Evolutionary conservation across 2,329 filamentous ascomycete species (phyloP), one percentile per base, ranked within the genome.

Genomic region (Apiospora marii): DNA sequence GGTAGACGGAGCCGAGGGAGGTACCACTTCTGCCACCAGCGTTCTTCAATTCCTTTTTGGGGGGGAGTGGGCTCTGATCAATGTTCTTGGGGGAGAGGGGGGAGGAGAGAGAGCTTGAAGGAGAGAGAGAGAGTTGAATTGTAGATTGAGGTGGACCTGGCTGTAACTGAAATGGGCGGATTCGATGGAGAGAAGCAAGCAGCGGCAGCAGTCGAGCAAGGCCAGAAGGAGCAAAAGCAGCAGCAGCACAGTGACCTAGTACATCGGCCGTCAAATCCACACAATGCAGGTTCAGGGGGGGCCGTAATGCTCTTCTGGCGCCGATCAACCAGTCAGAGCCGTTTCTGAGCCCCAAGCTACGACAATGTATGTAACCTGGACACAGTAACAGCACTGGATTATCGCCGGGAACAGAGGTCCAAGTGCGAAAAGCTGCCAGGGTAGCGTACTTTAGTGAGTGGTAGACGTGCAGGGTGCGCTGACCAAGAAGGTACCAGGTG

Each of bases 401-500:
- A 41, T 64, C 58, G 58, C 34, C 58, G 58, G 58, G 58, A n/a
- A 64, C 34, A 64, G 58, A 64, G 34, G 58, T 64, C 58, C 58
- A 64, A 64, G 58, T 64, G 58, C 34, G 58, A 37, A 64, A 64
- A 37, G 58, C n/a, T 34, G 58, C 58, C 58, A 37, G 58, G 58
- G 34, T 64, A 64, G 58, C 22, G 34, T 34, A 41, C n/a, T 24
- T 64, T 64, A 64, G 58, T 41, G 58, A 34, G 34, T 64, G 58
- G 58, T 64, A 64, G 58, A 34, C 34, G 34, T 64, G 58, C 58
- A 64, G 58, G 58, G 58, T 64, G 58, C 34, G 58, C 58, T 64
- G 58, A 64, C 58, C 58, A 64, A 64, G 58, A 64, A 64, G 58
- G 58, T 64, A 64, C 58, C 30, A 64, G 34, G n/a, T 19, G 58